phyloP scores from a whole-genome alignment of 306 rosid genomes.

The Rosa lucieae region DNA sequence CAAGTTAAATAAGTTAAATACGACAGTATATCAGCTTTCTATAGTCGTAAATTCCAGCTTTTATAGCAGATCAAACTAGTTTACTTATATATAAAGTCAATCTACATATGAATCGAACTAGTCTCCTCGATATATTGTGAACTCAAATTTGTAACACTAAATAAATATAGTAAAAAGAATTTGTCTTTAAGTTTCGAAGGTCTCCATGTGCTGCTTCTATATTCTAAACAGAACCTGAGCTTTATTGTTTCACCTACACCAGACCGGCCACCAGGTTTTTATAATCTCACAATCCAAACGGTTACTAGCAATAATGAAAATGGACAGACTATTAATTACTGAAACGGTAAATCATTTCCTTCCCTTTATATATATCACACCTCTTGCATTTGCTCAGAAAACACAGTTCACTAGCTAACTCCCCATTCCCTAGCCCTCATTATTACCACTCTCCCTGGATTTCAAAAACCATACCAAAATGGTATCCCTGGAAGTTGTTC shows the following conservation, averaged over 20 bases:
- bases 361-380: conserved; percentile 54
- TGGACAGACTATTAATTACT: conserved; percentile 33
- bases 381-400: conserved; percentile 47
- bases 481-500: conserved; percentile 63
- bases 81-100: no score
- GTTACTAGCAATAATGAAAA: conserved; percentile 26
- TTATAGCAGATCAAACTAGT: no score
- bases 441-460: conserved; percentile 17
- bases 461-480: conserved; percentile 30
- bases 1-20: not conserved
- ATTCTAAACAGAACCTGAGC: conserved; percentile 57
- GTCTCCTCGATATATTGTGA: no score
- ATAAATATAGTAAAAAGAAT: conserved; percentile 33
- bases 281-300: conserved; percentile 61
- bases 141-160: not conserved
- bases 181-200: conserved; percentile 68
- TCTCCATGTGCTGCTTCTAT: conserved; percentile 83
- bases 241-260: conserved; percentile 71
- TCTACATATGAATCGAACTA: not conserved
- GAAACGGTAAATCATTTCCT: conserved; percentile 31
- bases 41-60: not conserved
- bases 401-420: conserved; percentile 20
- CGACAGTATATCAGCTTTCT: not conserved
- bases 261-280: conserved; percentile 55
- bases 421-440: not conserved